Evolutionary conservation across 2,329 filamentous ascomycete genomes (phyloP), one percentile per base, ranked within the genome.

Genomic region (Trichoderma sp.): DNA sequence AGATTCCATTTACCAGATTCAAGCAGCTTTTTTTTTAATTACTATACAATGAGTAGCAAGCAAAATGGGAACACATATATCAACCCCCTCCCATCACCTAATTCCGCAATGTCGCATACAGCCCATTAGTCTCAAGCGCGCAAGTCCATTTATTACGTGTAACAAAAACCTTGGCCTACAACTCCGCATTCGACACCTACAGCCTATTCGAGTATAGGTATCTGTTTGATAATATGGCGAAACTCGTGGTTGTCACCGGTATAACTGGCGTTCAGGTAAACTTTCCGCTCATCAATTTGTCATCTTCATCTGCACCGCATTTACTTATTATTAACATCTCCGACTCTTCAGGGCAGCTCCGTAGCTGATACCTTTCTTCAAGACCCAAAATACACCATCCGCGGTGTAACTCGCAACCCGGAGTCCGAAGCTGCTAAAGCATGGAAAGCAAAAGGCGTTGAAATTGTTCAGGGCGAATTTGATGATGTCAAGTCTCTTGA

Each of bases 401-500:
- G 78, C 9, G 78, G 72, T 43, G 15, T 79, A 12, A 79, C 77
- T 6, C 76, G 78, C 23, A 74, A 76, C 68, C 50, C 75, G 4
- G 53, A 69, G 1, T 73, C 73, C 43, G 68, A 65, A 2, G 70
- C 69, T 6, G 76, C 78, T 4, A 61, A 74, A 32, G 69, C 70
- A 9, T 72, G 78, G 11, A 61, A 32, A 4, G 39, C 71, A 0
- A 70, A 70, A 2, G 77, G 77, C 1, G 75, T 74, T 15, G 73
- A 79, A 32, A 67, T 79, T 2, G 74, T 78, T 36, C 34, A 71
- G 6, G 77, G 73, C 13, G 75, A 78, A 34, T 65, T 77, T 8
- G 73, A 75, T 53, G 64, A 74, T 7, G 64, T 72, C 7, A 64
- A 47, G 1, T 68, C 75, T 1, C 73, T 79, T 8, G 15, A 17